These are phyloP conservation scores for Leucocoprinus sp. DNA, from an alignment of 768 basidiomycete genomes.

Conservation along the genomic window DNA sequence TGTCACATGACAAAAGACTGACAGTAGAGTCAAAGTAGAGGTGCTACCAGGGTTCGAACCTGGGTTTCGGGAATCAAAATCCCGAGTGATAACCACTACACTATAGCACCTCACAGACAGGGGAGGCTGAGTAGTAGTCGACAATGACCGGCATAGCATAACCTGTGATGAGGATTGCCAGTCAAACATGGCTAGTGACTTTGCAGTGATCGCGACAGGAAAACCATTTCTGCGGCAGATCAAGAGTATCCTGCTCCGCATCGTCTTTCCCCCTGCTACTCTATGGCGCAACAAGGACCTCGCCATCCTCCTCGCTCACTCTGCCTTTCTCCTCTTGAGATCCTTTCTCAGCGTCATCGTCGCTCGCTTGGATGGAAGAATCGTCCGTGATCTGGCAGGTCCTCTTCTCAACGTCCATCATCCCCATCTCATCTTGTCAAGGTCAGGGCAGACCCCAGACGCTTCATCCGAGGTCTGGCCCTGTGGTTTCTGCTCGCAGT, in stretches of 20 bases:
- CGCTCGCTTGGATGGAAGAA: slow-evolving; percentile 80
- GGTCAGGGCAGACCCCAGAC: slow-evolving; percentile 77
- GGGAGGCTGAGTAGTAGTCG: background rate
- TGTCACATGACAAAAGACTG: background rate
- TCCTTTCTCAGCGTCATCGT: slow-evolving; percentile 86
- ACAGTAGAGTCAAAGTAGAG: slow-evolving; percentile 3
- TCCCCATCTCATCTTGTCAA: slow-evolving; percentile 15
- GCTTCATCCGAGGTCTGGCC: slow-evolving; percentile 73
- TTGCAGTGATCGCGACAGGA: background rate
- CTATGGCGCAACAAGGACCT: slow-evolving; percentile 54
- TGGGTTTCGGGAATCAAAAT: slow-evolving; percentile 11
- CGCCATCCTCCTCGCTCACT: slow-evolving; percentile 67
- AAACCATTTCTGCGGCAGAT: slow-evolving; percentile 64
- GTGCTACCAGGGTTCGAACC: slow-evolving; percentile 10
- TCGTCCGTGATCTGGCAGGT: slow-evolving; percentile 77
- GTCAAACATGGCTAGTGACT: too few species aligned
- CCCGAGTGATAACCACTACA: slow-evolving; percentile 11
- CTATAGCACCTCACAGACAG: background rate
- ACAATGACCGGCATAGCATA: too few species aligned
- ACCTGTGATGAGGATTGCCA: too few species aligned
- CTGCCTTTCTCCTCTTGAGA: slow-evolving; percentile 75
- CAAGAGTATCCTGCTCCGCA: slow-evolving; percentile 58
- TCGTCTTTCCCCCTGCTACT: slow-evolving; percentile 54
- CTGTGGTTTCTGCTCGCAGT: slow-evolving; percentile 89
- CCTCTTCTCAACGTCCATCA: background rate